Base-by-base conservation (phyloP, 805 yeast species). In the Hyphopichia homilentoma region DNA sequence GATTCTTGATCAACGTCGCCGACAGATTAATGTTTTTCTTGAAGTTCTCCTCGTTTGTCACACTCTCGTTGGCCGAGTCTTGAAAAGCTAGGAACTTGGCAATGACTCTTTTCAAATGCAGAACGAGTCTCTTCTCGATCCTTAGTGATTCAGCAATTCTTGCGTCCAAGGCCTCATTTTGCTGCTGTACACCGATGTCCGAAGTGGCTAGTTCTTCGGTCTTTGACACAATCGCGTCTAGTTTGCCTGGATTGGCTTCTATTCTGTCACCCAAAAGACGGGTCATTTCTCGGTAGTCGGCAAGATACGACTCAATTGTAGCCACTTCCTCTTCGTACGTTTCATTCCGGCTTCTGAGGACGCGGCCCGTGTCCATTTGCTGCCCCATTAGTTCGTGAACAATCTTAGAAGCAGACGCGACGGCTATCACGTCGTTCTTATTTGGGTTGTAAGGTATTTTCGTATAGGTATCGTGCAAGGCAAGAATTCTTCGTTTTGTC, bases 381-480 rank as follows among this genome's bases (percentile, higher is more conserved):
- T 40, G 31, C 7, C 29, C 17, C 4, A 29, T 19, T 15, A 40
- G 30, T 8, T 36, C 28, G 11, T 26, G 14, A 7, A 44, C 33
- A 12, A 40, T 26, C 4, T 21, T 19, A 11, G 54, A 47, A 3
- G 64, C 53, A 8, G 50, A 36, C 11, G 59, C 57, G 11, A 48
- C 44, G 5, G 49, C 50, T 14, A 58, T 48, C 12, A 51, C 52
- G 22, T 57, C 64, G 30, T 48, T 51, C 35, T 54, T 56, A 22
- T 46, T 54, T 3, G 57, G 52, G 12, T 40, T 34, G 30, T 48
- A 59, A 2, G 59, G 53, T 2, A 59, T 30, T 16, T 38, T 47
- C 5, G 35, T 33, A 28, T 43, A 50, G 7, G 49, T 25, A 6
- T 43, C 44, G 20, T 36, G 34, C 12, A 48, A 35, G 4, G 59